Evolutionary conservation across 2,329 filamentous ascomycete genomes (phyloP).

Genomic region (Penicillium concentricum): DNA sequence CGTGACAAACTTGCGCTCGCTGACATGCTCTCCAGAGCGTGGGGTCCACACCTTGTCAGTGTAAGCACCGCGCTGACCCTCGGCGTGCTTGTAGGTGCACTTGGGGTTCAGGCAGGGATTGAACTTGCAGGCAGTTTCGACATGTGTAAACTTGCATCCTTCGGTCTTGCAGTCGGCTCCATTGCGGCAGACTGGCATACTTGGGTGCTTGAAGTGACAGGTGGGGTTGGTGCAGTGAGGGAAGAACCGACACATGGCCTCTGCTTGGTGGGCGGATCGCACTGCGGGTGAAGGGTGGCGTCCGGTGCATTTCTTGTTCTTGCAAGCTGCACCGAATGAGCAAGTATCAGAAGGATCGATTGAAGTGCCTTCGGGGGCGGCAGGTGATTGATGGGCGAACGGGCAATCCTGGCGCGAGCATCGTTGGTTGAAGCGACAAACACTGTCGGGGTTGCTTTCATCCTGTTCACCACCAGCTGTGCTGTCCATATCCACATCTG

Average conservation of each 20-base stretch:
- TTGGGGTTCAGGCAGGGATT: constrained; percentile 86
- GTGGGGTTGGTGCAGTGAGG: constrained; percentile 85
- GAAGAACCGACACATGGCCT: constrained; percentile 87
- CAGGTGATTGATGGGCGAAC: constrained; percentile 92
- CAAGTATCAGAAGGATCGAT: constrained; percentile 81
- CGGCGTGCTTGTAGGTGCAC: constrained; percentile 86
- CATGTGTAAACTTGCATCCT: constrained; percentile 87
- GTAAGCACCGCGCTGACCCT: constrained; percentile 82
- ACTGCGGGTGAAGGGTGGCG: constrained; percentile 90
- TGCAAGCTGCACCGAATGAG: constrained; percentile 85
- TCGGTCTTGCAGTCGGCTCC: constrained; percentile 80
- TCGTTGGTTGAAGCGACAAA: constrained; percentile 86
- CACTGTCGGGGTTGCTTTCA: constrained; percentile 59
- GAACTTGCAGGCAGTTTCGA: constrained; percentile 81
- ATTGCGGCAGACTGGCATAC: constrained; percentile 84
- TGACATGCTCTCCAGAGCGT: constrained; percentile 66
- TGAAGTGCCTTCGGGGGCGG: constrained; percentile 71
- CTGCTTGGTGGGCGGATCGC: constrained; percentile 72
- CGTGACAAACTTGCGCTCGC: constrained; percentile 78
- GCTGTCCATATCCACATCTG: constrained; percentile 40
- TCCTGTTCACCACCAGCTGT: constrained; percentile 44
- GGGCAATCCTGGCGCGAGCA: constrained; percentile 89
- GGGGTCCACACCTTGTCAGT: constrained; percentile 89
- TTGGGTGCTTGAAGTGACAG: constrained; percentile 87
- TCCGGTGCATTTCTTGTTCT: constrained; percentile 89